Percentiles rank a stretch among this genome's conserved stretches.
Conservation (phyloP, 768 basidiomycete genomes). For the Russula olivacea region DNA sequence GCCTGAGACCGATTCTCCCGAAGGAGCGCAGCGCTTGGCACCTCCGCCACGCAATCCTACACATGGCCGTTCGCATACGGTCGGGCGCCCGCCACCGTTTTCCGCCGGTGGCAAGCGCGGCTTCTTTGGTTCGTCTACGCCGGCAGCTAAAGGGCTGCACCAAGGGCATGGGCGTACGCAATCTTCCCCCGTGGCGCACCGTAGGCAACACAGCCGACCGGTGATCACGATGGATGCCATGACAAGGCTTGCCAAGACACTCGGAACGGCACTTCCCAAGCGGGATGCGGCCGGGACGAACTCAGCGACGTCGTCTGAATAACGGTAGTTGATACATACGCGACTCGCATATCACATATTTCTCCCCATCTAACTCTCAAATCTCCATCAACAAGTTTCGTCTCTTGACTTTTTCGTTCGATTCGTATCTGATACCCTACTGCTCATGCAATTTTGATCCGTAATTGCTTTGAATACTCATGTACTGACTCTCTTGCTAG, state of each 20-base stretch:
- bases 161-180: conserved; percentile 58
- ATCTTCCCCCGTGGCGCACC: conserved; percentile 48
- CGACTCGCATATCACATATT: not conserved
- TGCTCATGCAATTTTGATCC: conserved; percentile 1
- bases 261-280: conserved; percentile 36
- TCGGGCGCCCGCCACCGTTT: conserved; percentile 37
- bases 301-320: conserved; percentile 26
- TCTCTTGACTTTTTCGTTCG: not conserved
- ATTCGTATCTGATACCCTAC: conserved; percentile 15
- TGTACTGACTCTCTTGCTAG: not conserved
- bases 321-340: conserved; percentile 15
- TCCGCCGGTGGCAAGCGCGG: conserved; percentile 19
- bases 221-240: conserved; percentile 69
- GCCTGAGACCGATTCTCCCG: not conserved
- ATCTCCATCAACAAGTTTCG: not conserved
- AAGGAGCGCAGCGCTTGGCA: conserved; percentile 10
- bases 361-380: not conserved
- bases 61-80: conserved; percentile 54
- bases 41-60: conserved; percentile 35
- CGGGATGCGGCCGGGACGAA: conserved; percentile 20
- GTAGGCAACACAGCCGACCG: conserved; percentile 52
- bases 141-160: conserved; percentile 31
- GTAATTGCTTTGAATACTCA: not conserved
- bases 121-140: conserved; percentile 38
- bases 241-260: conserved; percentile 56